A percentile compares a stretch with the other conserved stretches of the same genome.
phyloP scores from a whole-genome alignment of 2,329 filamentous ascomycete species.

The Colletotrichum higginsianum region DNA sequence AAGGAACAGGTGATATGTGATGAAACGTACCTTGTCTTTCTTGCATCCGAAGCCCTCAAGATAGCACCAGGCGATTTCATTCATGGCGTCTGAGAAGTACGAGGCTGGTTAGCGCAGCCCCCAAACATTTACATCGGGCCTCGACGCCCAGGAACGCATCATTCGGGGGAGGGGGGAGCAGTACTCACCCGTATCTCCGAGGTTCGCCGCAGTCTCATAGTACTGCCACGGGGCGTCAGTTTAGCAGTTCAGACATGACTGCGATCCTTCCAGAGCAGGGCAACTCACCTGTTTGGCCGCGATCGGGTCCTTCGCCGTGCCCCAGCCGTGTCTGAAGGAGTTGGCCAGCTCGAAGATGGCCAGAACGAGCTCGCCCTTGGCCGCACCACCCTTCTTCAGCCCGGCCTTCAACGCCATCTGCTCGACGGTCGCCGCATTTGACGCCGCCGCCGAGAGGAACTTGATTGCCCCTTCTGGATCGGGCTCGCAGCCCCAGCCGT shows the following conservation, averaged over 20 bases:
- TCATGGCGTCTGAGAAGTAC: slow-evolving; percentile 84
- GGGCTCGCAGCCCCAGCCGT: slow-evolving; percentile 90
- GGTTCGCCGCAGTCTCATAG: slow-evolving; percentile 96
- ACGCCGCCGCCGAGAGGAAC: slow-evolving; percentile 90
- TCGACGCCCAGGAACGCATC: slow-evolving; percentile 16
- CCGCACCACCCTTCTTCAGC: slow-evolving; percentile 91
- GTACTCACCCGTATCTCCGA: slow-evolving; percentile 84
- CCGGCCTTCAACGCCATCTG: slow-evolving; percentile 87
- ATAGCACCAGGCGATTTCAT: slow-evolving; percentile 96
- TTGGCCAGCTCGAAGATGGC: slow-evolving; percentile 97
- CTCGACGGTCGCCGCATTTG: slow-evolving; percentile 91
- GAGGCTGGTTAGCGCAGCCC: slow-evolving; percentile 39
- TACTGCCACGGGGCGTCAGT: slow-evolving; percentile 70
- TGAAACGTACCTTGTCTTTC: slow-evolving; percentile 91
- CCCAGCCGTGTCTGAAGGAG: slow-evolving; percentile 96
- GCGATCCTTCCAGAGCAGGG: slow-evolving; percentile 5
- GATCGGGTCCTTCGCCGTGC: slow-evolving; percentile 85
- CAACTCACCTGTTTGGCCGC: slow-evolving; percentile 80
- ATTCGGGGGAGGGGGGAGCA: slow-evolving; percentile 8
- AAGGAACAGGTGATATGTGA: slow-evolving; percentile 47
- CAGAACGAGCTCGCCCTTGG: slow-evolving; percentile 95
- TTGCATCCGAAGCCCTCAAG: slow-evolving; percentile 96
- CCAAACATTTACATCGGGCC: slow-evolving; percentile 24
- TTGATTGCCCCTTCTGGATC: slow-evolving; percentile 81
- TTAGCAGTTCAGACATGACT: slow-evolving; percentile 6